These are phyloP conservation scores for Sherardia arvensis DNA, from an alignment of 257 asterid species.

Conservation along the genomic window DNA sequence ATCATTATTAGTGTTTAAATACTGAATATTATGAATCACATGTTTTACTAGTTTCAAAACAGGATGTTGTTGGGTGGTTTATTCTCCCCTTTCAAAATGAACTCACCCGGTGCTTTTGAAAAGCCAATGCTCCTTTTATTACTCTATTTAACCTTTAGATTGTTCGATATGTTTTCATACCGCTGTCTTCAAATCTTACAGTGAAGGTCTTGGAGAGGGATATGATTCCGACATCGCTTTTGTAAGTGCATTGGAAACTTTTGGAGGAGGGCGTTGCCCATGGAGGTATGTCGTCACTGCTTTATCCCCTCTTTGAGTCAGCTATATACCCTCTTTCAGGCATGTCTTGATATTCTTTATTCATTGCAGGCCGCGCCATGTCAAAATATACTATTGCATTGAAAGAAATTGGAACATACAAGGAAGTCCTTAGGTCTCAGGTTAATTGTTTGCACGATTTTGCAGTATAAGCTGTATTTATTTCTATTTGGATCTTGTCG, in stretches of 20 bases:
- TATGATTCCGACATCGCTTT: constrained; percentile 98
- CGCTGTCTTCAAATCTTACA: constrained; percentile 27
- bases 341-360: constrained; percentile 7
- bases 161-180: background rate
- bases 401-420: constrained; percentile 98
- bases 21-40: too few species aligned
- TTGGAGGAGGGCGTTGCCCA: constrained; percentile 99
- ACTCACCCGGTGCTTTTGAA: too few species aligned
- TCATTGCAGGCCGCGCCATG: constrained; percentile 84
- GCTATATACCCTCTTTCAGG: too few species aligned
- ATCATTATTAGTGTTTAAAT: too few species aligned
- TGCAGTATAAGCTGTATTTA: background rate
- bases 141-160: background rate
- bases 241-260: constrained; percentile 89
- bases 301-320: too few species aligned
- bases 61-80: too few species aligned
- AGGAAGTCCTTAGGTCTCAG: constrained; percentile 99
- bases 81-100: too few species aligned
- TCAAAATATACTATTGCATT: constrained; percentile 94
- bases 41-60: too few species aligned
- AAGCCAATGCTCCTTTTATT: too few species aligned
- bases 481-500: background rate
- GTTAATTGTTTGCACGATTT: constrained; percentile 26
- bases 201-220: too few species aligned
- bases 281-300: too few species aligned